These are phyloP conservation scores for Rusavskia elegans DNA, from an alignment of 495 filamentous ascomycete genomes.

Conservation along the genomic window DNA sequence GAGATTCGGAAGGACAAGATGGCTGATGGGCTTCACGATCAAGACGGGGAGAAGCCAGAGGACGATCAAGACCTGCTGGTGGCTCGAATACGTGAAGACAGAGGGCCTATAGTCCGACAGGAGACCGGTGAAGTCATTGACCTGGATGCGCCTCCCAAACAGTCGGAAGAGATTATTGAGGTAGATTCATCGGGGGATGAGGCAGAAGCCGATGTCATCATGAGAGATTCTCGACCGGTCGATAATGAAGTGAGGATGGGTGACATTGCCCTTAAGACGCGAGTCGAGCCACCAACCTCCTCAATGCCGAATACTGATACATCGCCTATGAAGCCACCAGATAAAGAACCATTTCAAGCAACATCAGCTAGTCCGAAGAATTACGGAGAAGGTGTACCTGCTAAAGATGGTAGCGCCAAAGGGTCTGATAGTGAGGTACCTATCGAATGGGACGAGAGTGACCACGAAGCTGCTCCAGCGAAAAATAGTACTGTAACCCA, in stretches of 20 bases:
- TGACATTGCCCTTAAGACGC: slow-evolving; percentile 23
- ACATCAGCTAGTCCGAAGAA: no score
- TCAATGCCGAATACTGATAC: not conserved
- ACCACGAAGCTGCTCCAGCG: slow-evolving; percentile 17
- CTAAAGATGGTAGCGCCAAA: not conserved
- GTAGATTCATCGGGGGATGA: slow-evolving; percentile 22
- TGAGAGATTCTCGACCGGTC: slow-evolving; percentile 27
- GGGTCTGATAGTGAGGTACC: slow-evolving; percentile 14
- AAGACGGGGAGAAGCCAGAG: slow-evolving; percentile 11
- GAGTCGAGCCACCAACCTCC: slow-evolving; percentile 24
- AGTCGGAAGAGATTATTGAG: slow-evolving; percentile 25
- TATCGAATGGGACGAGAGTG: slow-evolving; percentile 24
- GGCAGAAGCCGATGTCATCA: slow-evolving; percentile 33
- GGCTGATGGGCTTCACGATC: slow-evolving; percentile 18
- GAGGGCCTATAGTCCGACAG: slow-evolving; percentile 24
- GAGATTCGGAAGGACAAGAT: slow-evolving; percentile 20
- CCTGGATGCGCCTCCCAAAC: slow-evolving; percentile 20
- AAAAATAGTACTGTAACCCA: slow-evolving; percentile 5
- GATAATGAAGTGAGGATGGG: slow-evolving; percentile 20
- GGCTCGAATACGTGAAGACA: slow-evolving; percentile 8
- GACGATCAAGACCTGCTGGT: slow-evolving; percentile 5
- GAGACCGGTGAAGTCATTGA: slow-evolving; percentile 30
- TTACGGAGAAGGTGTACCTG: not conserved
- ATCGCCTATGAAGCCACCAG: not conserved
- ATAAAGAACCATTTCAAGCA: no score